phyloP scores from a whole-genome alignment of 345 rosid genomes.

The Eucalyptus cloeziana region DNA sequence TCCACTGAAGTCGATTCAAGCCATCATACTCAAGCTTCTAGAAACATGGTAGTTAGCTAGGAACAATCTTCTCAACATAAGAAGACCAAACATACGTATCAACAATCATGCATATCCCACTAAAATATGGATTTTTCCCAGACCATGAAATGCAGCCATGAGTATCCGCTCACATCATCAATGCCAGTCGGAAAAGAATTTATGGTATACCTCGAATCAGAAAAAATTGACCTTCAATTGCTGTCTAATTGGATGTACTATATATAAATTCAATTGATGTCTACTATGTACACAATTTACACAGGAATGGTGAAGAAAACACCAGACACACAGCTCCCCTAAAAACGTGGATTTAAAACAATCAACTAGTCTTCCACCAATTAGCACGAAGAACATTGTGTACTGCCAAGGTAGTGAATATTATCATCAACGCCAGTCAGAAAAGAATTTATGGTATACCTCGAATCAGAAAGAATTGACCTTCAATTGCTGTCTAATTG shows the following conservation, averaged over 20 bases:
- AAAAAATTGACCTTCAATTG: neutral
- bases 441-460: neutral
- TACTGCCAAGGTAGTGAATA: neutral
- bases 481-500: neutral
- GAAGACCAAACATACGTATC: neutral
- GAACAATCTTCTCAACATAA: neutral
- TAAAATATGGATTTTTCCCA: neutral
- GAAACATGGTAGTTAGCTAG: neutral
- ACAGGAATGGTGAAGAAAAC: neutral
- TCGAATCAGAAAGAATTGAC: neutral
- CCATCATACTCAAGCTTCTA: neutral
- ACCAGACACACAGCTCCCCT: neutral
- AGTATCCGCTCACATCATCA: neutral
- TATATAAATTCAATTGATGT: neutral
- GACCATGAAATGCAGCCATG: neutral
- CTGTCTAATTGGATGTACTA: neutral
- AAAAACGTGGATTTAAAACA: neutral
- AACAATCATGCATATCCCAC: neutral
- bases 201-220: neutral
- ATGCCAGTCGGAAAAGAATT: neutral
- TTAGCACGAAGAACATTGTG: neutral
- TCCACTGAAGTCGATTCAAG: neutral
- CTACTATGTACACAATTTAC: neutral
- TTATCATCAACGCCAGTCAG: neutral
- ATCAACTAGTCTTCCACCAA: neutral